These are phyloP conservation scores for Acanthamoeba sp. DNA, from an alignment of 208 protist species.

Conservation along the genomic window DNA sequence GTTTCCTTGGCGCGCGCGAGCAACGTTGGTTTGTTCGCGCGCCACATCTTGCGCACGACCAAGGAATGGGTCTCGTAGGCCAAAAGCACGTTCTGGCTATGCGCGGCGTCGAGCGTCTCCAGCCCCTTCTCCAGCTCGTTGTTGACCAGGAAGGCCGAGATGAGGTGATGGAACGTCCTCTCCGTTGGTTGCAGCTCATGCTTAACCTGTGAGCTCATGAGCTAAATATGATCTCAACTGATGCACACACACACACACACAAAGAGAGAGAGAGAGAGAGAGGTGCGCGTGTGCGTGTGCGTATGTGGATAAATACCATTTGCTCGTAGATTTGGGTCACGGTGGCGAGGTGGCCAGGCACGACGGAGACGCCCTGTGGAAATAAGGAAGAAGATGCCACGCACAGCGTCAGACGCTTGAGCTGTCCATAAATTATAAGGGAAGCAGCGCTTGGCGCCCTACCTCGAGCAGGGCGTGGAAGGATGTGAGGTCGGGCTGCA, in stretches of 20 bases:
- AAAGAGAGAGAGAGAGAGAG: too few species aligned
- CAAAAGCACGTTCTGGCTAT: not conserved
- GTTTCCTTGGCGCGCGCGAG: not conserved
- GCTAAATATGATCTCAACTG: too few species aligned
- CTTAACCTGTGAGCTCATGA: not conserved
- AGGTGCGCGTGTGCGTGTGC: too few species aligned
- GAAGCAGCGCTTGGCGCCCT: not conserved
- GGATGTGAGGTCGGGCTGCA: not conserved
- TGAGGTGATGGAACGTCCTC: conserved; percentile 3
- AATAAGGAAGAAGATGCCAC: not conserved
- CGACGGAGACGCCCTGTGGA: not conserved
- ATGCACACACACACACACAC: too few species aligned
- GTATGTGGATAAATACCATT: not conserved
- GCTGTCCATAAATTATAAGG: too few species aligned
- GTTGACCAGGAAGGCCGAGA: conserved; percentile 47
- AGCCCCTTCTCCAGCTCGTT: not conserved
- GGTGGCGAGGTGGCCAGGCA: not conserved
- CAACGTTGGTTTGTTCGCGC: not conserved
- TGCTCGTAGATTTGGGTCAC: conserved; percentile 20
- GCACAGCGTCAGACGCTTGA: not conserved
- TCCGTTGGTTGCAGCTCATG: not conserved
- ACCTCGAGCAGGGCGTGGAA: not conserved
- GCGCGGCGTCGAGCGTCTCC: not conserved
- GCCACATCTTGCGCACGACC: conserved; percentile 28
- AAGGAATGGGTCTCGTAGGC: not conserved